phyloP scores from a whole-genome alignment of 768 basidiomycete species.

The Ramaria rubella region DNA sequence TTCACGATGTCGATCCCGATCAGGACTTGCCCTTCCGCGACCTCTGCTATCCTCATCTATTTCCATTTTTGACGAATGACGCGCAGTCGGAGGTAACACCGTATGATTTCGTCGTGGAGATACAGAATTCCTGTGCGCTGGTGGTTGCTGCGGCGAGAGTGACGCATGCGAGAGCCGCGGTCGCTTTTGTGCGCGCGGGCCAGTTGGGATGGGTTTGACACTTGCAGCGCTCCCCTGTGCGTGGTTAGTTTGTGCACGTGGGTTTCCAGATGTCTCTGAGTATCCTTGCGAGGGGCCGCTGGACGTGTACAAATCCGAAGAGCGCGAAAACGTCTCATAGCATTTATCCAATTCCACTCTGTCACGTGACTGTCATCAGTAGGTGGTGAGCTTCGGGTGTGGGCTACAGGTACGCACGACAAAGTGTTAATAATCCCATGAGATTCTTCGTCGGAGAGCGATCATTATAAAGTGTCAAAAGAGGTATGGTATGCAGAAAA shows the following conservation, averaged over 20 bases:
- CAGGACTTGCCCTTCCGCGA: constrained; percentile 34
- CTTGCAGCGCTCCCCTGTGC: constrained; percentile 20
- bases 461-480: neutral
- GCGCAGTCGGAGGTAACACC: constrained; percentile 18
- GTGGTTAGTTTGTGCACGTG: constrained; percentile 32
- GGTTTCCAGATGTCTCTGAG: constrained; percentile 30
- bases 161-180: constrained; percentile 52
- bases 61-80: constrained; percentile 39
- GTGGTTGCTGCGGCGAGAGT: constrained; percentile 15
- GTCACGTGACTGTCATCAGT: constrained; percentile 15
- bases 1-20: constrained; percentile 21
- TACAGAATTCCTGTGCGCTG: constrained; percentile 2
- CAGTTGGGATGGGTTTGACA: constrained; percentile 62
- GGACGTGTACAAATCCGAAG: constrained; percentile 1
- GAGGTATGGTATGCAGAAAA: constrained; percentile 12
- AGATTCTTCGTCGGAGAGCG: constrained; percentile 48
- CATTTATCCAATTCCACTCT: constrained; percentile 77
- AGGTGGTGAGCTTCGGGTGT: constrained; percentile 11
- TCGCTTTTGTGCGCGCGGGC: constrained; percentile 76
- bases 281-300: constrained; percentile 34
- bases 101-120: constrained; percentile 10
- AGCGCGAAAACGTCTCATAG: constrained; percentile 48
- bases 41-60: constrained; percentile 47
- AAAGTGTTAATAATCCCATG: constrained; percentile 63
- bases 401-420: constrained; percentile 47